Conservation (phyloP, 495 filamentous ascomycete species). For the Rostrohypoxylon terebratum region DNA sequence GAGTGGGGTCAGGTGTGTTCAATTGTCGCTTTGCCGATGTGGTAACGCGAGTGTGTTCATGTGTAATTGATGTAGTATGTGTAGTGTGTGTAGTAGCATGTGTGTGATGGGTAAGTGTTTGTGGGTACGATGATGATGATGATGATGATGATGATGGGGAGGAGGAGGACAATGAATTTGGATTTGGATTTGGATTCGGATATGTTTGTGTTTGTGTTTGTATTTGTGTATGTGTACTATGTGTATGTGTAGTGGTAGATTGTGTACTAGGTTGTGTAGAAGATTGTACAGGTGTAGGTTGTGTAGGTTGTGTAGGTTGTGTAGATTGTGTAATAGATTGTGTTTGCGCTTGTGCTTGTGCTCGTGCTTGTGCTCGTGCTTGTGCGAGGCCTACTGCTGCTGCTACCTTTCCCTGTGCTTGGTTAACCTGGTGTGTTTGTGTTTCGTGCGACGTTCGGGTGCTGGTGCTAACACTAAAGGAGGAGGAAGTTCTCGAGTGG, state of each 20-base stretch:
- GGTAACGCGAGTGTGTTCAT: not conserved
- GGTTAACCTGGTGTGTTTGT: slow-evolving; percentile 24
- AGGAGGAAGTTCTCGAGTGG: slow-evolving; percentile 41
- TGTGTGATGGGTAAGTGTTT: slow-evolving; percentile 1
- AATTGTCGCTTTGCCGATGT: not conserved
- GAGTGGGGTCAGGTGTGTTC: slow-evolving; percentile 9
- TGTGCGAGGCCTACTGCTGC: slow-evolving; percentile 2
- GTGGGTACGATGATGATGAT: not conserved
- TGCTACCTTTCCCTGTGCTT: not conserved
- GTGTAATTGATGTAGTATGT: no score
- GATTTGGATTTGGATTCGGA: not conserved
- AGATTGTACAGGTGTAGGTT: no score
- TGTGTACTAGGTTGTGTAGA: no score
- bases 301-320: not conserved
- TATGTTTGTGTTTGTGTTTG: slow-evolving; percentile 5
- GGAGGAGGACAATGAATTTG: not conserved
- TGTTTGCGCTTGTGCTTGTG: slow-evolving; percentile 15
- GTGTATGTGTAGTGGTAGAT: no score
- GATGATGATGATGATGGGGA: not conserved
- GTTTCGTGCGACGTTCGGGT: slow-evolving; percentile 44
- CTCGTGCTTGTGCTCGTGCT: slow-evolving; percentile 23
- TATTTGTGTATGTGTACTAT: no score
- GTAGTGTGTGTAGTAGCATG: slow-evolving; percentile 5
- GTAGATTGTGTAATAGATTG: slow-evolving; percentile 3
- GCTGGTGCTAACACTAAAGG: slow-evolving; percentile 39